Percentiles rank a stretch among this genome's conserved stretches.
phyloP scores from a whole-genome alignment of 805 yeast genomes.

The Wickerhamomyces tratensis region DNA sequence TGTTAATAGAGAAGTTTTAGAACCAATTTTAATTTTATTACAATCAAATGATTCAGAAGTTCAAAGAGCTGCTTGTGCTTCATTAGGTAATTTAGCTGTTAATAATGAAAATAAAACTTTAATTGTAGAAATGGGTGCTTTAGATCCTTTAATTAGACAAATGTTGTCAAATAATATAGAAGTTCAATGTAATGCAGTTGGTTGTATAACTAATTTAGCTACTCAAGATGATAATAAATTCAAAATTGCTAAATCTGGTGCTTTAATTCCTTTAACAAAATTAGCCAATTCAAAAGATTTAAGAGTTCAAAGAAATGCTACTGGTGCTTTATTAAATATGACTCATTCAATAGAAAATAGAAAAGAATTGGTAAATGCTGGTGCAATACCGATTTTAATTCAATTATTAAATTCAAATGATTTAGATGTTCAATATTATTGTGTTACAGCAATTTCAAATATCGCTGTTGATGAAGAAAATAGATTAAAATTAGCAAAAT shows the following conservation, averaged over 20 bases:
- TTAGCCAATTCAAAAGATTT: slow-evolving; percentile 90
- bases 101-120: slow-evolving; percentile 88
- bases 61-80: slow-evolving; percentile 98
- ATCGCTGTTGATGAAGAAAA: slow-evolving; percentile 95
- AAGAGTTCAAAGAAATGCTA: slow-evolving; percentile 96
- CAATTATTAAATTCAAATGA: slow-evolving; percentile 77
- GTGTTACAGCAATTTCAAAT: slow-evolving; percentile 94
- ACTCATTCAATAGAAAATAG: slow-evolving; percentile 96
- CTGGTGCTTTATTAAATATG: slow-evolving; percentile 97
- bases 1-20: slow-evolving; percentile 84
- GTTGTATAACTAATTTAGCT: slow-evolving; percentile 95
- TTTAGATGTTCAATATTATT: slow-evolving; percentile 95
- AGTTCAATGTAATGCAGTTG: slow-evolving; percentile 98
- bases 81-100: slow-evolving; percentile 95
- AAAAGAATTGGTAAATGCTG: slow-evolving; percentile 93
- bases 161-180: slow-evolving; percentile 97
- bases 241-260: slow-evolving; percentile 93
- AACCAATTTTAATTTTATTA: slow-evolving; percentile 81
- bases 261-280: slow-evolving; percentile 87
- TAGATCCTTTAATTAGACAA: slow-evolving; percentile 92
- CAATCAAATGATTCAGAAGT: slow-evolving; percentile 90
- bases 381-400: slow-evolving; percentile 95
- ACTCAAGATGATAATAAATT: slow-evolving; percentile 96
- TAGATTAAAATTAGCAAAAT: slow-evolving; percentile 77
- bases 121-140: slow-evolving; percentile 97